Evolutionary conservation across 73 alveolate species (phyloP).

Genomic region (Paramecium biaurelia): DNA sequence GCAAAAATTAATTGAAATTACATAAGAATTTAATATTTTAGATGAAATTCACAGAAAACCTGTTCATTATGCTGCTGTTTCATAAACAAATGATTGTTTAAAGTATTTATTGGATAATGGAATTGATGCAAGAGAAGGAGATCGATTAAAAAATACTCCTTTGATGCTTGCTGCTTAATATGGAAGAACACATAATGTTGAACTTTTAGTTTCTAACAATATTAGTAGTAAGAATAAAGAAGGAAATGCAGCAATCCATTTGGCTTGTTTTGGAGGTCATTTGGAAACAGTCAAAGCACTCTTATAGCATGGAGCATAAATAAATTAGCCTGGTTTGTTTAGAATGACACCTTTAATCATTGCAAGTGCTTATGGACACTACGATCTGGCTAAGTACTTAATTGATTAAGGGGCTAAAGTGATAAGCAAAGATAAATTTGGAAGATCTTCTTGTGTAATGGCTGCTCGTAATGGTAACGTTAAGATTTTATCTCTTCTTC

Average conservation of each 20-base stretch:
- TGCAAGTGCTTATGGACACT: slow-evolving; percentile 96
- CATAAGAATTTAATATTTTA: slow-evolving; percentile 75
- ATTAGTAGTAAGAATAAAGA: slow-evolving; percentile 74
- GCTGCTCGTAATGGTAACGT: slow-evolving; percentile 94
- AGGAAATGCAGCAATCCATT: slow-evolving; percentile 91
- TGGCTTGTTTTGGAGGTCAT: slow-evolving; percentile 90
- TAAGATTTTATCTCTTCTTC: slow-evolving; percentile 80
- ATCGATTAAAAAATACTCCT: slow-evolving; percentile 84
- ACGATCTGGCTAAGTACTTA: slow-evolving; percentile 77
- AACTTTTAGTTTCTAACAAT: slow-evolving; percentile 60
- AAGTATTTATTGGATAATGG: slow-evolving; percentile 87
- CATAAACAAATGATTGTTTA: slow-evolving; percentile 83
- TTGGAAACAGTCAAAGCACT: slow-evolving; percentile 82
- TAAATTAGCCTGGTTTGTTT: slow-evolving; percentile 78
- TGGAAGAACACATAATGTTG: slow-evolving; percentile 85
- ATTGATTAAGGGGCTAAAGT: slow-evolving; percentile 81
- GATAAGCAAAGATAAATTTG: slow-evolving; percentile 83
- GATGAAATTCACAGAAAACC: slow-evolving; percentile 89
- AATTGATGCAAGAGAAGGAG: slow-evolving; percentile 84
- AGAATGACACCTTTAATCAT: slow-evolving; percentile 91
- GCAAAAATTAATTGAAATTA: slow-evolving; percentile 73
- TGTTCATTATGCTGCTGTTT: slow-evolving; percentile 98
- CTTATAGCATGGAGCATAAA: slow-evolving; percentile 79
- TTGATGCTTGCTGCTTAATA: slow-evolving; percentile 88
- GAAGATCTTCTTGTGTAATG: slow-evolving; percentile 90